Conservation (phyloP, 495 filamentous ascomycete genomes). For the Penicillium bovifimosum region DNA sequence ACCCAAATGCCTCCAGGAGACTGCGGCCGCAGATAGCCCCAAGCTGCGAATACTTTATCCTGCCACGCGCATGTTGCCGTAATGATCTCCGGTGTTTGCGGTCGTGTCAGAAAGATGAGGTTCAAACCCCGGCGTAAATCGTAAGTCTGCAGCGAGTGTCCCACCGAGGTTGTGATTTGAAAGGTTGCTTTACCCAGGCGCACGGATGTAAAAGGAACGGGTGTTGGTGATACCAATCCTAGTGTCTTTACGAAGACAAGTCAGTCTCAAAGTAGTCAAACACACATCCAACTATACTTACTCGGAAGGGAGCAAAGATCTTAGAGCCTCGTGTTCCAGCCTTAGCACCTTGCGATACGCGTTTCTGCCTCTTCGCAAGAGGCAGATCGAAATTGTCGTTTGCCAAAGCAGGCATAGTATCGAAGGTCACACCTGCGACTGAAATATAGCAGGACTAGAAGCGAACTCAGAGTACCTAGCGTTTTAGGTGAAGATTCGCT, state of each 20-base stretch:
- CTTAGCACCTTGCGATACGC: conserved; percentile 26
- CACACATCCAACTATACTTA: conserved; percentile 40
- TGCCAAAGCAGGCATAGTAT: conserved; percentile 37
- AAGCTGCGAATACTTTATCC: conserved; percentile 80
- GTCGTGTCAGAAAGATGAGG: conserved; percentile 84
- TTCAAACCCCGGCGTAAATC: conserved; percentile 84
- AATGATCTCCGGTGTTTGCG: conserved; percentile 78
- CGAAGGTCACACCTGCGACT: neutral
- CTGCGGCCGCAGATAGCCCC: conserved; percentile 54
- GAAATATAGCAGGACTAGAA: neutral
- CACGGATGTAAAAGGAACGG: conserved; percentile 80
- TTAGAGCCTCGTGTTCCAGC: conserved; percentile 47
- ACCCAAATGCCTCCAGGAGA: conserved; percentile 72
- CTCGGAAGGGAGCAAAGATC: conserved; percentile 88
- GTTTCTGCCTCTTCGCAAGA: conserved; percentile 64
- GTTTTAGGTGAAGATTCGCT: neutral
- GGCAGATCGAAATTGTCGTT: conserved; percentile 48
- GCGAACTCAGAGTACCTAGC: neutral
- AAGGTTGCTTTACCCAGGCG: conserved; percentile 91
- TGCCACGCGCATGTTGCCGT: conserved; percentile 87
- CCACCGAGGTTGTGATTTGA: conserved; percentile 93
- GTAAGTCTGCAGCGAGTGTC: conserved; percentile 86
- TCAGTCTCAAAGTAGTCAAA: conserved; percentile 2
- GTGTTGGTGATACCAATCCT: conserved; percentile 84
- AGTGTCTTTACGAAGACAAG: conserved; percentile 56